Percentiles rank a stretch among this genome's conserved stretches.
phyloP scores from a whole-genome alignment of 2,329 filamentous ascomycete genomes.

The Alternaria triticimaculans region DNA sequence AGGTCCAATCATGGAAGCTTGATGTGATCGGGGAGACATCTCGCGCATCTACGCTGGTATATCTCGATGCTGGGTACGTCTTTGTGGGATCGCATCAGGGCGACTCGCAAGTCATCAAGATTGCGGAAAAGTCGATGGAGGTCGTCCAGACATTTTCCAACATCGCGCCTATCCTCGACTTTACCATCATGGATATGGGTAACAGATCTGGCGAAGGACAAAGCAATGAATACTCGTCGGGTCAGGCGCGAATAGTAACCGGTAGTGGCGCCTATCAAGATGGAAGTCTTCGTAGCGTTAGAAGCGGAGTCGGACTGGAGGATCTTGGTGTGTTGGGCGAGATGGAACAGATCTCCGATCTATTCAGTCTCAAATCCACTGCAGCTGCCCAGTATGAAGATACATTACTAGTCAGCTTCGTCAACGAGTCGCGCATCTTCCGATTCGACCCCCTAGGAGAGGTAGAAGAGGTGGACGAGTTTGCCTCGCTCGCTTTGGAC shows the following conservation, averaged over 20 bases:
- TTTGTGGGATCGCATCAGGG: slow-evolving; percentile 94
- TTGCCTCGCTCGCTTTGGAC: slow-evolving; percentile 72
- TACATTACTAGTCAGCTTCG: slow-evolving; percentile 78
- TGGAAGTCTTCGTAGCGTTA: slow-evolving; percentile 85
- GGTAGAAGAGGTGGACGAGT: slow-evolving; percentile 84
- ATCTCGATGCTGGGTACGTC: slow-evolving; percentile 73
- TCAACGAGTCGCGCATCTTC: slow-evolving; percentile 85
- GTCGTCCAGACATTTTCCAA: slow-evolving; percentile 80
- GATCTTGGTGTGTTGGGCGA: slow-evolving; percentile 83
- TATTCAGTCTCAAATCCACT: slow-evolving; percentile 72
- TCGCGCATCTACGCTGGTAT: slow-evolving; percentile 78
- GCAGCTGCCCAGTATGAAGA: slow-evolving; percentile 63
- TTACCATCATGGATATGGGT: slow-evolving; percentile 95
- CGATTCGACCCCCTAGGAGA: slow-evolving; percentile 74
- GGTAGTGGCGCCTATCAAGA: slow-evolving; percentile 90
- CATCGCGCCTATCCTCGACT: slow-evolving; percentile 90
- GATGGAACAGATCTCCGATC: slow-evolving; percentile 73
- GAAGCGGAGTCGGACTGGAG: slow-evolving; percentile 92
- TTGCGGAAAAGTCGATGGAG: slow-evolving; percentile 67
- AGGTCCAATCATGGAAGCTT: slow-evolving; percentile 76
- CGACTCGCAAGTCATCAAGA: slow-evolving; percentile 81
- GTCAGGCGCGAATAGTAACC: slow-evolving; percentile 90
- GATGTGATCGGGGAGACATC: slow-evolving; percentile 72
- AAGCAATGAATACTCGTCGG: slow-evolving; percentile 90
- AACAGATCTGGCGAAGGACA: slow-evolving; percentile 79